Base-by-base conservation (phyloP, 495 filamentous ascomycete genomes). In the Hypoxylon perforatum region DNA sequence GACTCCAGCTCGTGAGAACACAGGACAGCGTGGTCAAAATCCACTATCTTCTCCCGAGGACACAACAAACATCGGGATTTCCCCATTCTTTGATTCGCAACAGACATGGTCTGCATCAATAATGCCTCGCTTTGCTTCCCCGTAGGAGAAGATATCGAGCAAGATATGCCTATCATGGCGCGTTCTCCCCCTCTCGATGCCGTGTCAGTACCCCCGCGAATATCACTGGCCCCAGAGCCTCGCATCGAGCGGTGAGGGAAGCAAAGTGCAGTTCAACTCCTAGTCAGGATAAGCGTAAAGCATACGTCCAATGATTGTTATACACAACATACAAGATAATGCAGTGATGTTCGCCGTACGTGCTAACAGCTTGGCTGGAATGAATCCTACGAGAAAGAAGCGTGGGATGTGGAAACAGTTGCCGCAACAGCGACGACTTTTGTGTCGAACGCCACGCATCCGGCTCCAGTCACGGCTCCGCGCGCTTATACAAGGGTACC, bases 401-500 rank as follows among this genome's bases (percentile, higher is more conserved):
- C 53, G 52, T 47, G 48, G 42, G 19, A 52, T 55, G 50, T 61
- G 46, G 30, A 23, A 56, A 61, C 33, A 22, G 45, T 56, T 61
- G 41, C 58, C 58, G 58, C 48, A 53, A 62, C 57, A 47, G 53
- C 41, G 30, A 33, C 21, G 15, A 2, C 28, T 61, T n/a, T n/a
- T 30, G 56, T 39, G 33, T 51, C 58, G 45, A 48, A 15, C 51
- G 52, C 38, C 53, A 53, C 36, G 54, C 41, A 57, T 49, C 57
- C 50, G 57, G 46, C 42, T 47, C 62, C 33, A 41, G 39, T 62
- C 39, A 28, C 41, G 53, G 42, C 58, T 60, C 47, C 59, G 33
- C 58, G 60, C 60, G 64, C 64, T 48, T 63, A 63, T 12, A 33
- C 53, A 48, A 21, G 64, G 15, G 52, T 58, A 9, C 35, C 11